Conservation (phyloP, 2,329 filamentous ascomycete genomes). For the Basipetospora chlamydospora region DNA sequence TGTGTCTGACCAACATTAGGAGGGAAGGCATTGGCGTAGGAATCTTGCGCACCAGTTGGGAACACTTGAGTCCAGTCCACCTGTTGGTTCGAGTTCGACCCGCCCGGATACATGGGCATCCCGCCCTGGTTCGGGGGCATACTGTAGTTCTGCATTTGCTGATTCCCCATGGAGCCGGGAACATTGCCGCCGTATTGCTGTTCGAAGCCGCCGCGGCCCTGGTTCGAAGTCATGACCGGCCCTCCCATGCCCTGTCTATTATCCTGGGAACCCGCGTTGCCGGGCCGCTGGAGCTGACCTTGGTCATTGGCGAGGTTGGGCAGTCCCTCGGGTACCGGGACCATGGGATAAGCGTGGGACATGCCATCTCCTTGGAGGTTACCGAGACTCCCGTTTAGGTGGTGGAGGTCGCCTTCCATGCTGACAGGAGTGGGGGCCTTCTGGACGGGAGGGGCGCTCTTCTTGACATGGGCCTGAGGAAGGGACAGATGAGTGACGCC, state of each 20-base stretch:
- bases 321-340: constrained; percentile 41
- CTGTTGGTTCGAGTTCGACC: constrained; percentile 46
- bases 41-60: constrained; percentile 54
- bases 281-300: constrained; percentile 43
- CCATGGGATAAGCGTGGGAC: constrained; percentile 35
- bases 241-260: constrained; percentile 39
- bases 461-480: constrained; percentile 78
- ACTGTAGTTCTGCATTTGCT: constrained; percentile 49
- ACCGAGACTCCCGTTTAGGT: constrained; percentile 46
- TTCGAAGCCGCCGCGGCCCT: constrained; percentile 25
- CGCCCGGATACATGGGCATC: constrained; percentile 47
- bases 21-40: constrained; percentile 47
- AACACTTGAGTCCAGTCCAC: constrained; percentile 71
- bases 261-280: constrained; percentile 41
- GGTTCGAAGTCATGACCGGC: constrained; percentile 33
- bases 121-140: constrained; percentile 49
- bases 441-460: constrained; percentile 43
- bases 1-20: constrained; percentile 55
- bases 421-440: constrained; percentile 35
- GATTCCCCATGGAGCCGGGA: constrained; percentile 47
- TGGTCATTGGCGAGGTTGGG: constrained; percentile 45
- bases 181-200: constrained; percentile 45
- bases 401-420: constrained; percentile 39
- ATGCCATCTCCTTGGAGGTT: constrained; percentile 43
- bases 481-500: constrained; percentile 90